Evolutionary conservation across 2,329 filamentous ascomycete species (phyloP), one percentile per base, ranked within the genome.

Genomic region (Curvularia hawaiiensis): DNA sequence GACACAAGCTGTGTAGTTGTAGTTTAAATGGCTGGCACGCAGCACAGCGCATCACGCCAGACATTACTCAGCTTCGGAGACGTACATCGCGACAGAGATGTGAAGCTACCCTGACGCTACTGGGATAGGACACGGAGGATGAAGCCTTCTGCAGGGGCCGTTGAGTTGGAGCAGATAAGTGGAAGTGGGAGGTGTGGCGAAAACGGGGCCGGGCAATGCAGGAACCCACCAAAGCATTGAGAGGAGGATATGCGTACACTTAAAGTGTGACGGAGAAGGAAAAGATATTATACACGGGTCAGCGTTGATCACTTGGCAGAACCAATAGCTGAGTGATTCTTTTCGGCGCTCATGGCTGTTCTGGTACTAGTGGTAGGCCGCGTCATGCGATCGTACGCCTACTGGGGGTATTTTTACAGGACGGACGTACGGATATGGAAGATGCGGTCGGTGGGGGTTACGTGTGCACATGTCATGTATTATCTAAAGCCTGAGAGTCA

Each of bases 1-100:
- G 16, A 7, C n/a, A 62, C 33, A 41, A 48, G 18, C 56, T 48
- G 12, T 69, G 62, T 18, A 63, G 60, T 31, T 40, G 11, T 6
- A 16, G 30, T 9, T 47, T 69, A 58, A 9, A 24, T 24, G 22
- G 22, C 22, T 24, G 22, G 22, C 22, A 28, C 28, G 9, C 18
- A 14, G 18, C 30, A 1, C 22, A 26, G 40, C 58, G 58, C 3
- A 52, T 52, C 14, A 58, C 57, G 16, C 40, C 61, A 10, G 26
- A 12, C 3, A 22, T 18, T 7, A 9, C 40, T 51, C 7, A 47
- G 11, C 30, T 31, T 11, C 30, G 3, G 31, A 57, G 22, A 53
- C 65, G 30, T 18, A 5, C 20, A 18, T 50, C 12, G 44, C 38
- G 14, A 26, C 38, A 6, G 3, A 40, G 18, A 16, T 16, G 44